Base-by-base conservation (phyloP, 192 early-diverging fungal species). In the Umbelopsis vinacea region DNA sequence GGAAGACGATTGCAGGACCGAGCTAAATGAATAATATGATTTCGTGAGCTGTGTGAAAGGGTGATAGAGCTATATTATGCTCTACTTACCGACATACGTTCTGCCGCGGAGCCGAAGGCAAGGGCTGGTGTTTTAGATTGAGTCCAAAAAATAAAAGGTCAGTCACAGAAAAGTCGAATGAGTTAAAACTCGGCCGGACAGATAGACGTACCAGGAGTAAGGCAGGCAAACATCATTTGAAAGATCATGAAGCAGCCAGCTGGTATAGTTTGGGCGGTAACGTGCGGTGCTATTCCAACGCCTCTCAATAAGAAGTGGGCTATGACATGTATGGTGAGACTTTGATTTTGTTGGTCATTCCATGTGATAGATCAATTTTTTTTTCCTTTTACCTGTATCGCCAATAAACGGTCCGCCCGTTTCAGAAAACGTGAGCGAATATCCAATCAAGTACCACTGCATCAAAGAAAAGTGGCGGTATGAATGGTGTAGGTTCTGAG, bases 151-250 rank as follows among this genome's bases (percentile, higher is more conserved):
- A 38, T 47, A 40, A 33, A 21, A 37, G 14, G 43, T 73, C 52
- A 73, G 63, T 46, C 47, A 43, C 17, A 14, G 23, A 7, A 45
- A 38, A 43, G 7, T 11, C 22, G 7, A n/a, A 10, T 33, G 29
- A 15, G 3, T 63, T 7, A 12, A 3, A 15, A 14, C 38, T 52
- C 7, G 19, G 29, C 15, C 1, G 15, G 15, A 22, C 12, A 19
- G 17, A 4, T 43, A 14, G 5, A 40, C 69, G 6, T 68, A 74
- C 72, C 72, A 52, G 90, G 89, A 11, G 91, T 91, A 55, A 94
- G 75, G 11, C 85, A 84, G 0, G 92, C 92, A 81, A 93, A 94
- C 92, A 94, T 93, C 69, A 89, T 82, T 79, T 95, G 94, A 78
- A 89, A 93, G 33, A 91, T 76, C 43, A 89, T 84, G 75, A 88